Evolutionary conservation across 192 early-diverging fungal genomes (phyloP).

Genomic region (Phlyctochytrium bullatum): DNA sequence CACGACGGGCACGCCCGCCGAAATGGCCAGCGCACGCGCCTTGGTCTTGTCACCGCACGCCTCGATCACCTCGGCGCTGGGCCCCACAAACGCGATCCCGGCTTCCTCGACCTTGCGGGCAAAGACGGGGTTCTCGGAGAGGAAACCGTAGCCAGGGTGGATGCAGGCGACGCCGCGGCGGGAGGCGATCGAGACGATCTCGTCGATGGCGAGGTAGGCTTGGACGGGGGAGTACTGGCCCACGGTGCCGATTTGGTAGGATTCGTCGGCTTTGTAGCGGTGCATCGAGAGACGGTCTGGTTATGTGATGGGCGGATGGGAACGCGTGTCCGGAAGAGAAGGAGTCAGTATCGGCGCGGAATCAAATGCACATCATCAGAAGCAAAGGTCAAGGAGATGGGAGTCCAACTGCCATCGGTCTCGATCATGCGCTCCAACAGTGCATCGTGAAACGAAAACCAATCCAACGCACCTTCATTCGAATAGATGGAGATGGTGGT

Average conservation of each 20-base stretch:
- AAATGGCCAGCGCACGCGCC: constrained; percentile 75
- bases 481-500: constrained; percentile 63
- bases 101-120: constrained; percentile 83
- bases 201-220: constrained; percentile 91
- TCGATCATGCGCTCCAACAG: background rate
- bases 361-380: background rate
- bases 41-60: constrained; percentile 94
- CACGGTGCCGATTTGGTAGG: constrained; percentile 87
- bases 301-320: background rate
- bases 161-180: constrained; percentile 76
- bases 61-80: constrained; percentile 78
- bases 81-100: constrained; percentile 92
- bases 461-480: background rate
- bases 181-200: constrained; percentile 86
- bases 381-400: no score
- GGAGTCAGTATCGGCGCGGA: background rate
- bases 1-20: constrained; percentile 78
- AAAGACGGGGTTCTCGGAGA: constrained; percentile 91
- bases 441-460: background rate
- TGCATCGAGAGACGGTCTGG: background rate
- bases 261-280: constrained; percentile 91
- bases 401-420: background rate
- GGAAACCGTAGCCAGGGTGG: constrained; percentile 96
- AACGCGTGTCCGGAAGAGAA: background rate
- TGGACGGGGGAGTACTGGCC: constrained; percentile 86